A percentile compares a stretch with the other conserved stretches of the same genome.
These are phyloP conservation scores for Ophiostoma perfectum DNA, from an alignment of 2,329 filamentous ascomycete genomes.

Conservation along the genomic window DNA sequence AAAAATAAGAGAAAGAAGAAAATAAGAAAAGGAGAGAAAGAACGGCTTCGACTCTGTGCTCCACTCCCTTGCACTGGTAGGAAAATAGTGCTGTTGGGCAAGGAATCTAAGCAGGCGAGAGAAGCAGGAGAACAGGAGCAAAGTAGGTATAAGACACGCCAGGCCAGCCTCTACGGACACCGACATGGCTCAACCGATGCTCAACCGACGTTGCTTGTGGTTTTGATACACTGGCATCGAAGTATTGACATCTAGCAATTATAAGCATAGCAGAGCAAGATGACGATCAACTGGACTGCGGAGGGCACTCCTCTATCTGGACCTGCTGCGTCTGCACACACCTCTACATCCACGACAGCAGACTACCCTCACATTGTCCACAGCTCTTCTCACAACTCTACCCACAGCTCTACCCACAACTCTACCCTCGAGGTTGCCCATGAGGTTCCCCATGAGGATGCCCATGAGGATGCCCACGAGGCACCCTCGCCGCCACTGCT, in stretches of 20 bases:
- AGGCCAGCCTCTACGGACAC: too few relatives aligned
- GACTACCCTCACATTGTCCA: slow-evolving; percentile 4
- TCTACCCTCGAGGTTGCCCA: background rate
- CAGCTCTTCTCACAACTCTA: background rate
- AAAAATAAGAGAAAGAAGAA: too few relatives aligned
- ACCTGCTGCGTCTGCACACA: background rate
- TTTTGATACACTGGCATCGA: background rate
- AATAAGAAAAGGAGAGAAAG: background rate
- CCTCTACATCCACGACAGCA: background rate
- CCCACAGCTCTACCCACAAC: background rate
- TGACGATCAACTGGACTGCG: background rate
- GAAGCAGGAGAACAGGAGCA: too few relatives aligned
- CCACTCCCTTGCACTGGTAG: background rate
- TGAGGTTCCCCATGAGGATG: too few relatives aligned
- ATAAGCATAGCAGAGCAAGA: background rate
- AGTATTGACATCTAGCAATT: background rate
- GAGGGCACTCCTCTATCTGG: background rate
- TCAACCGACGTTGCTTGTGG: too few relatives aligned
- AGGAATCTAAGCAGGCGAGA: too few relatives aligned
- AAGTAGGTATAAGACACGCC: too few relatives aligned
- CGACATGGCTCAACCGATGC: too few relatives aligned
- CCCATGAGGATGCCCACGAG: background rate
- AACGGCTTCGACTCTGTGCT: background rate
- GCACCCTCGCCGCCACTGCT: background rate
- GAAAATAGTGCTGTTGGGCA: too few relatives aligned